A percentile compares a stretch with the other conserved stretches of the same genome.
These are phyloP conservation scores for Trifolium repens DNA, from an alignment of 306 rosid species.

Conservation along the genomic window DNA sequence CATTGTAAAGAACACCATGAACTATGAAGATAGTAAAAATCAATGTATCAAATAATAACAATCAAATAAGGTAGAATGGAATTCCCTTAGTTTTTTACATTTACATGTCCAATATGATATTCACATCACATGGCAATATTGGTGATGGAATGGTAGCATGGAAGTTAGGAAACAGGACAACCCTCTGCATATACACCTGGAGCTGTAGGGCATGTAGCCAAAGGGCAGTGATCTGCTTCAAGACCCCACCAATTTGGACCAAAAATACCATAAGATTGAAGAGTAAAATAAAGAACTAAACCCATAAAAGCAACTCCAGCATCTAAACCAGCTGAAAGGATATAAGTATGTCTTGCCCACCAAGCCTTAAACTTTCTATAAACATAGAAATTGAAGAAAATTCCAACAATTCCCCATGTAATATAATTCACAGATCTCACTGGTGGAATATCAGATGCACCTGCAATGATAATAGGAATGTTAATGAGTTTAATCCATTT, in stretches of 20 bases:
- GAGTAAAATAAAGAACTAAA: conserved; percentile 51
- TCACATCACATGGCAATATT: background rate
- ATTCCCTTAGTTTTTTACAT: background rate
- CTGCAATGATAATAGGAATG: conserved; percentile 54
- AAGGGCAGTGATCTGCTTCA: conserved; percentile 41
- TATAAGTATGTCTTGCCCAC: conserved; percentile 67
- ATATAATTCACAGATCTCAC: conserved; percentile 54
- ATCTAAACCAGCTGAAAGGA: conserved; percentile 68
- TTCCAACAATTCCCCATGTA: conserved; percentile 60
- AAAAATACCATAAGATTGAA: conserved; percentile 43
- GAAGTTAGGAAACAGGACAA: conserved; percentile 48
- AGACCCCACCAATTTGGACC: conserved; percentile 77
- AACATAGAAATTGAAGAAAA: conserved; percentile 61
- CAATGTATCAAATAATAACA: background rate
- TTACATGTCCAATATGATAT: background rate
- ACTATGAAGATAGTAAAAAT: no score
- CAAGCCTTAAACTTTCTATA: conserved; percentile 49
- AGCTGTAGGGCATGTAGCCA: conserved; percentile 68
- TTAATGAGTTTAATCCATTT: conserved; percentile 59
- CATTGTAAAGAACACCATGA: no score
- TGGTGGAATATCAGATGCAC: conserved; percentile 45
- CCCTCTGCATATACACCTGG: conserved; percentile 54
- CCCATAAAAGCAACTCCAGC: conserved; percentile 70
- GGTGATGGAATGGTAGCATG: background rate
- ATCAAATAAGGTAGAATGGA: background rate